These are phyloP conservation scores for Mortierella sp. DNA, from an alignment of 371 early-diverging fungal species.

Conservation along the genomic window DNA sequence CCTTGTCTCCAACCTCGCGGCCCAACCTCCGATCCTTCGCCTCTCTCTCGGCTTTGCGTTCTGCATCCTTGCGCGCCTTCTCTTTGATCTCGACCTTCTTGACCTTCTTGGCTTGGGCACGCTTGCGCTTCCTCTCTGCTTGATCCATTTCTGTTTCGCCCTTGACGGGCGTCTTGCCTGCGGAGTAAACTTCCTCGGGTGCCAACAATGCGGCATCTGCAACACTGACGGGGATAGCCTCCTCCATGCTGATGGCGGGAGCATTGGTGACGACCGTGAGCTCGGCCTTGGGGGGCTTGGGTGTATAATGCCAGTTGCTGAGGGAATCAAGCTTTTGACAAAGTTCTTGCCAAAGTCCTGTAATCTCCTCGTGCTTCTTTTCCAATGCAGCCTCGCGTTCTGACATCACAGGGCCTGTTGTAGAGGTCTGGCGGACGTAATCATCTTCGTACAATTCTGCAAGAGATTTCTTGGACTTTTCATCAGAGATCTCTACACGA, in stretches of 20 bases:
- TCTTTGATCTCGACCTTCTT: slow-evolving; percentile 67
- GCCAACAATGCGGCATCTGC: slow-evolving; percentile 87
- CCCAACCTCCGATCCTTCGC: slow-evolving; percentile 63
- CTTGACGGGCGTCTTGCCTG: slow-evolving; percentile 61
- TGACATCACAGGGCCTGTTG: slow-evolving; percentile 67
- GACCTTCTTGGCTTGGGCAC: slow-evolving; percentile 75
- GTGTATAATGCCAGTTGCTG: slow-evolving; percentile 93
- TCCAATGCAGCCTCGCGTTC: slow-evolving; percentile 81
- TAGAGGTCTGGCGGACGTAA: slow-evolving; percentile 73
- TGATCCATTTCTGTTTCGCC: slow-evolving; percentile 81
- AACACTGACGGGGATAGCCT: slow-evolving; percentile 91
- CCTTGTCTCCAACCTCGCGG: slow-evolving; percentile 64
- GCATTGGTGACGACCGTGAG: slow-evolving; percentile 84
- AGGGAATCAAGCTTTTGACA: slow-evolving; percentile 90
- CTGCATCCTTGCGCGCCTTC: slow-evolving; percentile 67
- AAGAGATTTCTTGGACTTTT: slow-evolving; percentile 86
- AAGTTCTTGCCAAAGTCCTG: slow-evolving; percentile 77
- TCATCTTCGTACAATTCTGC: slow-evolving; percentile 95
- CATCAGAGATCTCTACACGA: slow-evolving; percentile 83
- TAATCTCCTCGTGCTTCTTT: slow-evolving; percentile 86
- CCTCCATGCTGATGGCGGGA: slow-evolving; percentile 95
- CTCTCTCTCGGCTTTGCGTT: slow-evolving; percentile 62
- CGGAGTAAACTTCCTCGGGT: slow-evolving; percentile 86
- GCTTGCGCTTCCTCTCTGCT: slow-evolving; percentile 76
- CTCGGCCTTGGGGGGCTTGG: slow-evolving; percentile 80